Base-by-base conservation (phyloP, 345 rosid species). In the Eucalyptus sp. region DNA sequence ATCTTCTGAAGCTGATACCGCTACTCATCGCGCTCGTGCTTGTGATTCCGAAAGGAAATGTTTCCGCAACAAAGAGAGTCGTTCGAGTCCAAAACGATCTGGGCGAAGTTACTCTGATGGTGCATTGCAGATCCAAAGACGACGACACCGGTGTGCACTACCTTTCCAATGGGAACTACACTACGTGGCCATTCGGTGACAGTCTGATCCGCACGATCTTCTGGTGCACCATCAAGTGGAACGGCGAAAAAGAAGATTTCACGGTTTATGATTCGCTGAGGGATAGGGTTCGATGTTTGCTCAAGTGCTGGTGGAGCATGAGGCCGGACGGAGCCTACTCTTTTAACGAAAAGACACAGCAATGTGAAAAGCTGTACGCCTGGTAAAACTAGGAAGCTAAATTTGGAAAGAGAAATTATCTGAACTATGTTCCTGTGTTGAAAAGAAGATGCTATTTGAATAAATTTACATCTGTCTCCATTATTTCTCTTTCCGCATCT, bases 151-250 rank as follows among this genome's bases (percentile, higher is more conserved):
- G 62, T 4, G 41, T 68, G 31, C 86, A 88, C 27, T 50, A 79
- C 49, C 89, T 88, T 13, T 31, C 29, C 62, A 50, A 88, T 8
- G 89, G 89, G 58, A 20, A 76, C 60, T 76, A 62, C 66, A 88
- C 62, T 8, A 1, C 31, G 89, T 79, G 86, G 68, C 27, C 64
- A 20, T 88, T 88, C 50, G 25, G 49, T 7, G 50, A 68, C 48
- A 88, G 49, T 22, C 10, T 15, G 31, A 18, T 88, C 16, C 24
- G 52, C 46, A n/a, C 54, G 17, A 56, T 29, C 31, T 68, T 15
- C 64, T 31, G 89, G 89, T 88, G 89, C 56, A 49, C n/a, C 89
- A n/a, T 88, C 54, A 68, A 88, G 89, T 88, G 89, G 89, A 50
- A 24, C 31, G 86, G 84, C 15, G 9, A 44, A 10, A 20, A 13